These are phyloP conservation scores for Talaromyces atroroseus DNA, from an alignment of 2,329 filamentous ascomycete genomes.

Conservation along the genomic window DNA sequence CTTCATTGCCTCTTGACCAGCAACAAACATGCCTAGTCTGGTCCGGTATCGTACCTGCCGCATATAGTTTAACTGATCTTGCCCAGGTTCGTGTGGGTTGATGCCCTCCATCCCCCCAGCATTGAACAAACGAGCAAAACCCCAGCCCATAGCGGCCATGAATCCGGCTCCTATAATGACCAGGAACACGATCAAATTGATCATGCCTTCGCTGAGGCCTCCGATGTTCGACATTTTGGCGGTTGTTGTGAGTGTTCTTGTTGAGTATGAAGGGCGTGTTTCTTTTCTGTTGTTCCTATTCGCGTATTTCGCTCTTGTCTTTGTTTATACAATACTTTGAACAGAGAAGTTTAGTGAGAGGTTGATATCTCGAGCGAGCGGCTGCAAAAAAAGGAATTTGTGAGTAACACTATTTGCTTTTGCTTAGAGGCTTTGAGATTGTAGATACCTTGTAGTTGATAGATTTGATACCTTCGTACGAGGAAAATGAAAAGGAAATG, in stretches of 20 bases:
- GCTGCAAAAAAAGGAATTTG: neutral
- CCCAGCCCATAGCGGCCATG: slow-evolving; percentile 5
- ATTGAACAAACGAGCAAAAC: slow-evolving; percentile 4
- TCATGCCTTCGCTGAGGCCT: slow-evolving; percentile 10
- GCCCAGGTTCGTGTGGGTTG: neutral
- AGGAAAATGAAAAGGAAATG: neutral
- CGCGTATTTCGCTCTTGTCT: neutral
- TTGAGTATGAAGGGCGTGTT: no score
- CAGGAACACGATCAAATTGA: slow-evolving; percentile 11
- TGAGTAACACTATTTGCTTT: neutral
- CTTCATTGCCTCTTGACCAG: slow-evolving; percentile 3
- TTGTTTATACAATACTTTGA: neutral
- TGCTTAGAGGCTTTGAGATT: neutral
- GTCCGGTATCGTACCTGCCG: slow-evolving; percentile 11
- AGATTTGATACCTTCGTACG: neutral
- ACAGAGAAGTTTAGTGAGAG: neutral
- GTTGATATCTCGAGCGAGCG: neutral
- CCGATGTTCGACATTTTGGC: slow-evolving; percentile 4
- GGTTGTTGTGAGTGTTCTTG: neutral
- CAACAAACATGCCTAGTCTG: slow-evolving; percentile 5
- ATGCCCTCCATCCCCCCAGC: neutral
- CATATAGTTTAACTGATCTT: slow-evolving; percentile 11
- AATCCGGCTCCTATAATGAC: slow-evolving; percentile 9
- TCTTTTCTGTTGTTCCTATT: neutral
- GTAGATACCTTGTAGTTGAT: neutral